Evolutionary conservation across 805 yeast genomes (phyloP), one percentile per base, ranked within the genome.

Genomic region (Wickerhamomyces rabaulensis): DNA sequence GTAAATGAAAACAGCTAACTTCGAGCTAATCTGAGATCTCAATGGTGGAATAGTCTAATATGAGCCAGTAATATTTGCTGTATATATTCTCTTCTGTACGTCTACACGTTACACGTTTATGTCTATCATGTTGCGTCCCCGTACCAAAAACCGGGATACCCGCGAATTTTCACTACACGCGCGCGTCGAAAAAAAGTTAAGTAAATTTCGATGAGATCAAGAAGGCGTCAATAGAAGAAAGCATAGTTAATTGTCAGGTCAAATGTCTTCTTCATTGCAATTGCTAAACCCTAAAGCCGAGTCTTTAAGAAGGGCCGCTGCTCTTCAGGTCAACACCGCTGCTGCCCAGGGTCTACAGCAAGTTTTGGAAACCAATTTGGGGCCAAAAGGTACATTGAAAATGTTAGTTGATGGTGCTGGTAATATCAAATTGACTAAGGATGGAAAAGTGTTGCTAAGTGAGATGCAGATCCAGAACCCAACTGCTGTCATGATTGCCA

Each of bases 361-460:
- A 58, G 98, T 94, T 38, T 72, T 94, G 50, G 84, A 92, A 50
- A 82, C 96, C 50, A 94, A 94, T 64, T 72, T 94, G 58, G 99
- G 99, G 35, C 99, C 99, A 41, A 89, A 89, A 64, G 99, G 99
- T 46, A 94, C 99, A 15, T 73, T 94, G 60, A 94, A 94, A 71
- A 88, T 94, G 87, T 73, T 92, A 48, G 99, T 94, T 44, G 98
- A 94, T 63, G 99, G 99, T 52, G 84, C 96, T 2, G 99, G 99
- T 26, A 82, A 84, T 59, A 87, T 94, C 67, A 94, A 94, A 69
- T 80, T 94, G 58, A 94, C 99, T 45, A 94, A 94, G 63, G 99
- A 94, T 66, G 99, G 99, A 44, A 91, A 92, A 63, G 97, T 94
- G 8, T 72, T 94, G 47, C 73, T 94, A 49, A 79, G 87, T 37